Evolutionary conservation across 2,329 filamentous ascomycete genomes (phyloP).

Genomic region (Gnomoniopsis smithogilvyi): DNA sequence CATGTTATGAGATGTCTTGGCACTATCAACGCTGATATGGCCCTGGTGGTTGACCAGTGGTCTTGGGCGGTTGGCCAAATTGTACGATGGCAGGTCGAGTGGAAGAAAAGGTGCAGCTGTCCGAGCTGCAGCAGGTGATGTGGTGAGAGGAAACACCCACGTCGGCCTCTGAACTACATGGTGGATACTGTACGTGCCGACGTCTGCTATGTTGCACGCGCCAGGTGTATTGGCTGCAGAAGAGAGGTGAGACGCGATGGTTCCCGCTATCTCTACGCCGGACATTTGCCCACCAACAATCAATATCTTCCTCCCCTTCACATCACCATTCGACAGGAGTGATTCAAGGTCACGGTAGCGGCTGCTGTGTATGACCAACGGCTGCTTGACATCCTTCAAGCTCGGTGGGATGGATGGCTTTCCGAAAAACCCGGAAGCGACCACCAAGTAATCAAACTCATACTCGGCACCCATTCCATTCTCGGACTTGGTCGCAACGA

Average conservation of each 20-base stretch:
- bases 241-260: slow-evolving; percentile 69
- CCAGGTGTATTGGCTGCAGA: slow-evolving; percentile 54
- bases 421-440: slow-evolving; percentile 76
- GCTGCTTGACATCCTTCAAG: slow-evolving; percentile 29
- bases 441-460: slow-evolving; percentile 68
- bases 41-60: slow-evolving; percentile 63
- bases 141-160: slow-evolving; percentile 66
- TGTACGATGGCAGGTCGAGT: slow-evolving; percentile 69
- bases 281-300: slow-evolving; percentile 82
- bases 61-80: slow-evolving; percentile 58
- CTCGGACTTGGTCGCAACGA: slow-evolving; percentile 33
- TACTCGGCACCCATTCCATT: slow-evolving; percentile 37
- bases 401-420: slow-evolving; percentile 48
- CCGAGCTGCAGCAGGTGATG: slow-evolving; percentile 50
- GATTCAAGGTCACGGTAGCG: slow-evolving; percentile 54
- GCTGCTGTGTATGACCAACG: slow-evolving; percentile 66
- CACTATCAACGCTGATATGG: slow-evolving; percentile 57
- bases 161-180: slow-evolving; percentile 68
- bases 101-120: slow-evolving; percentile 64
- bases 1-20: slow-evolving; percentile 50
- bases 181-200: slow-evolving; percentile 56
- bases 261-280: slow-evolving; percentile 72
- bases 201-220: slow-evolving; percentile 34
- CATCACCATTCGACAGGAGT: slow-evolving; percentile 39
- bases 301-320: slow-evolving; percentile 58